Evolutionary conservation across 768 basidiomycete genomes (phyloP).

Genomic region (Paxillus involutus): DNA sequence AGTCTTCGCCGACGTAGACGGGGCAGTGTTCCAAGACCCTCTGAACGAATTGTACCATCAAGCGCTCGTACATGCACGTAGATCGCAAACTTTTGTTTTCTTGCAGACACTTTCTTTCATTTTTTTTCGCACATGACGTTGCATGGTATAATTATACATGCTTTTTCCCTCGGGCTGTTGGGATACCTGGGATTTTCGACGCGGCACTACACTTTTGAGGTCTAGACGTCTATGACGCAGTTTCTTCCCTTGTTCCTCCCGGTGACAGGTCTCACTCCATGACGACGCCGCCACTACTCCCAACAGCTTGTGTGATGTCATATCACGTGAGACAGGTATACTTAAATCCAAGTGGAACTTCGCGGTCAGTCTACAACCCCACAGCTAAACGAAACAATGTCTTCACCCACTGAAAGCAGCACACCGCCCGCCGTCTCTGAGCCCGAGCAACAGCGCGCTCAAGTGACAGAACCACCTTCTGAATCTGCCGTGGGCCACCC

Average conservation of each 20-base stretch:
- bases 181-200: too few relatives aligned
- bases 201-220: neutral
- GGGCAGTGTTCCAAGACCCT: neutral
- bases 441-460: conserved; percentile 2
- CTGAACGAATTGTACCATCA: neutral
- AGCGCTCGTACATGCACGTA: neutral
- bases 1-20: neutral
- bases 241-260: neutral
- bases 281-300: too few relatives aligned
- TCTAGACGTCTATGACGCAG: neutral
- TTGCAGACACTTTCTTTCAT: neutral
- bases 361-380: neutral
- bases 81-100: neutral
- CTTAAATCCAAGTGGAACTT: neutral
- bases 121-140: neutral
- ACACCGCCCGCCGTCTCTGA: neutral
- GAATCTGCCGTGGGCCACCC: conserved; percentile 22
- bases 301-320: conserved; percentile 17
- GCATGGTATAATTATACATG: neutral
- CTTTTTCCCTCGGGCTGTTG: too few relatives aligned
- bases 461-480: conserved; percentile 19
- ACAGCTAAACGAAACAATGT: conserved; percentile 4
- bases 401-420: neutral
- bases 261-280: neutral
- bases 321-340: conserved; percentile 23